Conservation (phyloP, 306 rosid genomes). For the Coriaria nepalensis region DNA sequence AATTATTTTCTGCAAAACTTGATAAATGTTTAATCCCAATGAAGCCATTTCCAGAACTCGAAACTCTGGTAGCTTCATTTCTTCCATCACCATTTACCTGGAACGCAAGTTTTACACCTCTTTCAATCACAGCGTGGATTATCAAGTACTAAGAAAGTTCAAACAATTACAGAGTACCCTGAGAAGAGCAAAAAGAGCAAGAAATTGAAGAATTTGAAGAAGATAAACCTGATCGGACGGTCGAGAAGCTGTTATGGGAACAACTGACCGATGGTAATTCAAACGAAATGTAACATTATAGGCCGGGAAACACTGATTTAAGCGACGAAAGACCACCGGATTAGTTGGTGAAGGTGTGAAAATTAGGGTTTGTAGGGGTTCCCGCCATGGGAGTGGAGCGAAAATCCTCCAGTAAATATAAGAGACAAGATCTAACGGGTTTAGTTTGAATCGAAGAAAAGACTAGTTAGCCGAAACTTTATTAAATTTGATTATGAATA, state of each 20-base stretch:
- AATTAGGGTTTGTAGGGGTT: constrained; percentile 27
- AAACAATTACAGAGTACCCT: too few relatives aligned
- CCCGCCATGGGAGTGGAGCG: constrained; percentile 36
- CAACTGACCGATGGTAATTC: constrained; percentile 12
- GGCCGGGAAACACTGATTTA: constrained; percentile 6
- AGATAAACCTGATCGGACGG: constrained; percentile 41
- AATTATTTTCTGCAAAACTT: constrained; percentile 42
- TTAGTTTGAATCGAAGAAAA: too few relatives aligned
- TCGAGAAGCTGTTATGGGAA: constrained; percentile 32
- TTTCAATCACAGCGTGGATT: too few relatives aligned
- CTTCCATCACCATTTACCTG: constrained; percentile 45
- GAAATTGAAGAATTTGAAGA: not conserved
- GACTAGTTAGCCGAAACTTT: too few relatives aligned
- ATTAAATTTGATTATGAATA: too few relatives aligned
- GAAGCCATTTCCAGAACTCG: constrained; percentile 18
- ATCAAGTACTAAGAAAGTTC: too few relatives aligned
- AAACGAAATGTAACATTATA: not conserved
- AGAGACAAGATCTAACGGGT: not conserved
- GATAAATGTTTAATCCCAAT: constrained; percentile 43
- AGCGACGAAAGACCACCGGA: constrained; percentile 13
- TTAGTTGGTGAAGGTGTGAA: constrained; percentile 26
- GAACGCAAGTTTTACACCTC: constrained; percentile 11
- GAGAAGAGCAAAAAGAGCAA: not conserved
- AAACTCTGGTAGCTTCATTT: constrained; percentile 7
- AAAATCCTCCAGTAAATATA: not conserved